phyloP scores from a whole-genome alignment of 805 yeast genomes.

The Zygosaccharomyces gambellarensis region DNA sequence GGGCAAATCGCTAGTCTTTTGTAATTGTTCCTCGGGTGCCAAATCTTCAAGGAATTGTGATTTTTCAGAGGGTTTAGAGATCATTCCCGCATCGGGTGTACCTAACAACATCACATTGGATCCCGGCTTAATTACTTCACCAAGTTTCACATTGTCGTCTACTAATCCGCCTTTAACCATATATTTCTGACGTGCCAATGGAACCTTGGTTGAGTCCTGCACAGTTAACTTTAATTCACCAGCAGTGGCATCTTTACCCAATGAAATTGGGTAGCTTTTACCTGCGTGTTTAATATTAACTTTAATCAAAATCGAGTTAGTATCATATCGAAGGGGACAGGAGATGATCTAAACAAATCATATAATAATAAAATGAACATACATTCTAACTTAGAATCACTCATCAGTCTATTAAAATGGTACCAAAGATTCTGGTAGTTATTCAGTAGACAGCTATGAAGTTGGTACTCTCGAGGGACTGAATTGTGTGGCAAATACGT shows the following conservation, averaged over 20 bases:
- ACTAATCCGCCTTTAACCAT: constrained; percentile 81
- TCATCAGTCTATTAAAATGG: not conserved
- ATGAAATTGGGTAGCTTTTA: constrained; percentile 49
- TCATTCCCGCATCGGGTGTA: constrained; percentile 66
- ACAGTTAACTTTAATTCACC: constrained; percentile 64
- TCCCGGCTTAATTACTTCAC: constrained; percentile 54
- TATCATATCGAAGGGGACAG: not conserved
- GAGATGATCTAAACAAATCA: not conserved
- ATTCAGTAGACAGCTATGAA: not conserved
- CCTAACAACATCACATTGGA: constrained; percentile 86
- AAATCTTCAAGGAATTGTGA: constrained; percentile 68
- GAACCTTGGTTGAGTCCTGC: constrained; percentile 69
- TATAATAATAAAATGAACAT: not conserved
- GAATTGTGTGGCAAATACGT: not conserved
- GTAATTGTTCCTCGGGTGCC: constrained; percentile 35
- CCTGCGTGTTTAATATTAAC: constrained; percentile 62
- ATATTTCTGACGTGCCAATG: constrained; percentile 86
- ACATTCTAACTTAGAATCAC: constrained; percentile 3
- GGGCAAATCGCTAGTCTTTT: constrained; percentile 53
- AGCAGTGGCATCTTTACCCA: constrained; percentile 35
- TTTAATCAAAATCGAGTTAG: not conserved
- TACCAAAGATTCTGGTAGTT: not conserved
- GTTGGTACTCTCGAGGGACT: not conserved
- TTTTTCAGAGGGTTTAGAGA: constrained; percentile 48
- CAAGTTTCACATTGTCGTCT: constrained; percentile 51